Percentiles rank a stretch among this genome's conserved stretches.
phyloP scores from a whole-genome alignment of 2,329 filamentous ascomycete genomes.

The Clarireedia hainanense region DNA sequence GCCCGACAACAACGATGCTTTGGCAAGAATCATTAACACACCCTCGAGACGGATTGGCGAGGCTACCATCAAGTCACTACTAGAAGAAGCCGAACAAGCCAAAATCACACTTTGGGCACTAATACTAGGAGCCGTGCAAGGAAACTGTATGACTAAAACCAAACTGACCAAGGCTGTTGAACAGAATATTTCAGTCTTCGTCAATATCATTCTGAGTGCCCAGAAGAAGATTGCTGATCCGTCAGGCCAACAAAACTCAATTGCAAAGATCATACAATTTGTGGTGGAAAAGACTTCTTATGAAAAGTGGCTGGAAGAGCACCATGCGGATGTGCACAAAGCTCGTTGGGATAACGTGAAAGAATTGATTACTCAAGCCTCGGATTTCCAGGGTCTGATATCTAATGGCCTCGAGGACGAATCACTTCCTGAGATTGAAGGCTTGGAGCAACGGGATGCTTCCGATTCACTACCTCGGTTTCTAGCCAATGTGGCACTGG shows the following conservation, averaged over 20 bases:
- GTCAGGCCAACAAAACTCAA: slow-evolving; percentile 13
- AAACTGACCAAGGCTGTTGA: slow-evolving; percentile 47
- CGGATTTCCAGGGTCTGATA: slow-evolving; percentile 49
- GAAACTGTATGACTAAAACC: slow-evolving; percentile 40
- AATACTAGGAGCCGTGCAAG: slow-evolving; percentile 51
- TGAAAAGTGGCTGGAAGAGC: slow-evolving; percentile 62
- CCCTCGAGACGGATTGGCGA: slow-evolving; percentile 78
- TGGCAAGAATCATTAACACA: slow-evolving; percentile 76
- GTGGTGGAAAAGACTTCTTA: slow-evolving; percentile 61
- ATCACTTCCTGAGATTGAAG: slow-evolving; percentile 59
- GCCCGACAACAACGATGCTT: slow-evolving; percentile 77
- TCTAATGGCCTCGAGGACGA: slow-evolving; percentile 40
- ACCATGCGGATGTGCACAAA: slow-evolving; percentile 68
- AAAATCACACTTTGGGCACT: slow-evolving; percentile 68
- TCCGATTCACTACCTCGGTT: slow-evolving; percentile 63
- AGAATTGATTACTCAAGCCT: slow-evolving; percentile 74
- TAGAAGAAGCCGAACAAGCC: slow-evolving; percentile 67
- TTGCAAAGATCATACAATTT: slow-evolving; percentile 39
- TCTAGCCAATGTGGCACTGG: slow-evolving; percentile 83
- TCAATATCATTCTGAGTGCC: slow-evolving; percentile 50
- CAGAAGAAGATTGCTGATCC: slow-evolving; percentile 42
- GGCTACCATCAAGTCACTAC: slow-evolving; percentile 61
- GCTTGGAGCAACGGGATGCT: slow-evolving; percentile 60
- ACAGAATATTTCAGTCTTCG: slow-evolving; percentile 49
- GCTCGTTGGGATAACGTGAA: slow-evolving; percentile 81